These are phyloP conservation scores for Linnemannia schmuckeri DNA, from an alignment of 192 early-diverging fungal genomes.

Conservation along the genomic window DNA sequence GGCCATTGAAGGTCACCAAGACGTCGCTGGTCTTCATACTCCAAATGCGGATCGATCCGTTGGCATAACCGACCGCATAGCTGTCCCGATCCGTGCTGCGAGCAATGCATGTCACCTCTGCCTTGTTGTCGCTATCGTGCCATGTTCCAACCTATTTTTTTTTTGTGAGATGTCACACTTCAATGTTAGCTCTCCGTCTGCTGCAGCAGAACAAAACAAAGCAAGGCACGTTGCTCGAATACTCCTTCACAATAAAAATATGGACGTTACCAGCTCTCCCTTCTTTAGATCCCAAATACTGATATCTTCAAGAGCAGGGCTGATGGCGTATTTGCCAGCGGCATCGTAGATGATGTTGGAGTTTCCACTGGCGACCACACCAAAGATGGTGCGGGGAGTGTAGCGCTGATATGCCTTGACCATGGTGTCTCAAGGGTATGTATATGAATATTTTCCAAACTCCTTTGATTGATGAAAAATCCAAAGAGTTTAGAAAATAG, in stretches of 20 bases:
- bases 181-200: background rate
- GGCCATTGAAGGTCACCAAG: conserved; percentile 89
- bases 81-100: conserved; percentile 75
- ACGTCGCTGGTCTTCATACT: conserved; percentile 66
- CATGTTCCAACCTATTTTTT: conserved; percentile 71
- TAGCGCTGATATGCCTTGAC: conserved; percentile 89
- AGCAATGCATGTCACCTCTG: conserved; percentile 88
- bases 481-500: conserved; percentile 1
- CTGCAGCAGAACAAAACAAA: background rate
- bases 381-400: conserved; percentile 82
- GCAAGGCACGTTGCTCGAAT: background rate
- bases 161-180: background rate
- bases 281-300: conserved; percentile 90
- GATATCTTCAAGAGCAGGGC: conserved; percentile 87
- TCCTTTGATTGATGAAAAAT: conserved; percentile 3
- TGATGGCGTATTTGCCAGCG: conserved; percentile 79
- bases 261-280: conserved; percentile 69
- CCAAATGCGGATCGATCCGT: conserved; percentile 96
- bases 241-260: background rate
- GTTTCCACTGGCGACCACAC: conserved; percentile 79
- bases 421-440: conserved; percentile 56
- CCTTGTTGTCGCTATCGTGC: conserved; percentile 84
- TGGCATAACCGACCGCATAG: conserved; percentile 93
- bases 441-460: conserved; percentile 20
- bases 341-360: conserved; percentile 81